Evolutionary conservation across 192 early-diverging fungal species (phyloP).

Genomic region (Podila horticola): DNA sequence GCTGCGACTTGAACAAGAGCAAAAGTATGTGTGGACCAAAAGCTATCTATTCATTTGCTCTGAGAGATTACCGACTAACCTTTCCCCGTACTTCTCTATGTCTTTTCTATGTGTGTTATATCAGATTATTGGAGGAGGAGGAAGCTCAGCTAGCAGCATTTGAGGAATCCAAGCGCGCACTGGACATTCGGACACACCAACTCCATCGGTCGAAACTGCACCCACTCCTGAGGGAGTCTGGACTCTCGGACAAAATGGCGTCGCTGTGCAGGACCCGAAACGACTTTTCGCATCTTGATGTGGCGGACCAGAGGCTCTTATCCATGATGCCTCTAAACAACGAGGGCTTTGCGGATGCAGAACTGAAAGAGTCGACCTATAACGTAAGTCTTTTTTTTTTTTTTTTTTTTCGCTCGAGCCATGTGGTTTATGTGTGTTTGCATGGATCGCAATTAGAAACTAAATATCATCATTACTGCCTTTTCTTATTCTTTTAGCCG

Average conservation of each 20-base stretch:
- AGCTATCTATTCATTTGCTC: background rate
- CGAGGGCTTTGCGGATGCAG: conserved; percentile 17
- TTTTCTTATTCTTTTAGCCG: conserved; percentile 16
- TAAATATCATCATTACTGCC: background rate
- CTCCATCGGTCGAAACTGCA: conserved; percentile 34
- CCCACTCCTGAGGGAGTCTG: conserved; percentile 1
- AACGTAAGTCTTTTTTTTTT: conserved; percentile 29
- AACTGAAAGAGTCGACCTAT: conserved; percentile 20
- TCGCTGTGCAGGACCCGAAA: conserved; percentile 9
- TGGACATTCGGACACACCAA: conserved; percentile 12
- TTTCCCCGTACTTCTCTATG: background rate
- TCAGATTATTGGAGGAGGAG: conserved; percentile 24
- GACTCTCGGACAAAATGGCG: conserved; percentile 7
- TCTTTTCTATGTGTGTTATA: too few species aligned
- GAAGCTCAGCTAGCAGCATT: conserved; percentile 24
- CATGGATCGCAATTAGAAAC: background rate
- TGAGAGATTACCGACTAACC: background rate
- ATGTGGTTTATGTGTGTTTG: background rate
- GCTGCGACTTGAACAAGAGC: conserved; percentile 42
- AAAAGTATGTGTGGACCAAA: conserved; percentile 15
- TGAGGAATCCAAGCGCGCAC: conserved; percentile 16
- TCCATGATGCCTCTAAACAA: conserved; percentile 12
- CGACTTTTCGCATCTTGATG: conserved; percentile 28
- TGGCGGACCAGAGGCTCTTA: conserved; percentile 33
- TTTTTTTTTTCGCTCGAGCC: background rate